Evolutionary conservation across 1,139 yeast genomes (phyloP).

Genomic region (Nakaseomyces nivariensis): DNA sequence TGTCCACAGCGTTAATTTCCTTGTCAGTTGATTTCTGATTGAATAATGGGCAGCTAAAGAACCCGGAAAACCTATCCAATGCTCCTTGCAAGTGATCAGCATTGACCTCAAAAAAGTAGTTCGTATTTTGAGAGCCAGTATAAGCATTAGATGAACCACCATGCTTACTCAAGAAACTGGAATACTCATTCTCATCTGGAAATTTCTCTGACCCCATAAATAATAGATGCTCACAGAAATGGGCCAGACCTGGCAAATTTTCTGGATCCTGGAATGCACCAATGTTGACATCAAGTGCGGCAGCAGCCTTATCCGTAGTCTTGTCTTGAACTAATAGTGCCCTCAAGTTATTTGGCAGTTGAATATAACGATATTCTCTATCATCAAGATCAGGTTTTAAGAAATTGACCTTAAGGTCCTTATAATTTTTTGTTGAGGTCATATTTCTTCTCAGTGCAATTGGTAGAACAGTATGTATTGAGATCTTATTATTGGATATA

Average conservation of each 20-base stretch:
- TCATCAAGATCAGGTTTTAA: conserved; percentile 66
- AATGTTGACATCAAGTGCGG: conserved; percentile 83
- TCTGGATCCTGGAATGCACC: conserved; percentile 81
- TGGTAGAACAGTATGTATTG: neutral
- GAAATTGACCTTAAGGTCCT: conserved; percentile 15
- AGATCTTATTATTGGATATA: neutral
- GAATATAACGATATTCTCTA: conserved; percentile 58
- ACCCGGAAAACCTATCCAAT: conserved; percentile 84
- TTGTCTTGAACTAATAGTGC: conserved; percentile 77
- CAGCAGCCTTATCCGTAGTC: conserved; percentile 83
- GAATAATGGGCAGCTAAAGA: conserved; percentile 79
- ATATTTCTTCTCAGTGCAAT: neutral
- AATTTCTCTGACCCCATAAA: conserved; percentile 96
- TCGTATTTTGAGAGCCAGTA: conserved; percentile 82
- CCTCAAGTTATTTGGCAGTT: conserved; percentile 56
- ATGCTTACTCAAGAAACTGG: conserved; percentile 64
- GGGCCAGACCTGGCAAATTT: conserved; percentile 78
- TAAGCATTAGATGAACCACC: conserved; percentile 69
- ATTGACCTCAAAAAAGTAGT: conserved; percentile 79
- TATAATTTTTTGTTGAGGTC: conserved; percentile 8
- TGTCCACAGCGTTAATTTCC: conserved; percentile 89
- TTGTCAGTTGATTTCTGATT: conserved; percentile 75
- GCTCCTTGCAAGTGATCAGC: conserved; percentile 76
- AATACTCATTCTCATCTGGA: conserved; percentile 85
- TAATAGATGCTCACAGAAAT: conserved; percentile 88